Percentiles rank a stretch among this genome's conserved stretches.
phyloP scores from a whole-genome alignment of 495 filamentous ascomycete genomes.

The Emericellopsis terricola region DNA sequence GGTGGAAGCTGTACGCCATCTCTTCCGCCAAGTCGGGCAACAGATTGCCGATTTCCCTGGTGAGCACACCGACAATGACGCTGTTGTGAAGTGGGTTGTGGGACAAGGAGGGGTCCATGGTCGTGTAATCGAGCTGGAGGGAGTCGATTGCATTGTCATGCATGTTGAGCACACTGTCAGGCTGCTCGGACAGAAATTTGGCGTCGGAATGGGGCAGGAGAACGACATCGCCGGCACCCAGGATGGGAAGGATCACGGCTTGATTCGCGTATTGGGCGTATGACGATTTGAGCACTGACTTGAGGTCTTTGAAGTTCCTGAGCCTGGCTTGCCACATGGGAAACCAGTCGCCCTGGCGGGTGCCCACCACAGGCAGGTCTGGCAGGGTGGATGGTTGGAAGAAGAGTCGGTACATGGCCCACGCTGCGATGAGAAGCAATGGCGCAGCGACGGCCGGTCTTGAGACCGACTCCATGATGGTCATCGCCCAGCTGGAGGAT shows the following conservation, averaged over 20 bases:
- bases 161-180: constrained; percentile 19
- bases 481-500: too few species aligned
- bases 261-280: constrained; percentile 10
- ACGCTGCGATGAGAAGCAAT: too few species aligned
- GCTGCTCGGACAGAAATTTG: constrained; percentile 25
- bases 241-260: constrained; percentile 12
- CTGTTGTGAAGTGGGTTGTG: constrained; percentile 15
- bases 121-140: constrained; percentile 20
- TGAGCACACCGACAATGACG: constrained; percentile 18
- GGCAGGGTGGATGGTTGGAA: constrained; percentile 8
- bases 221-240: constrained; percentile 10
- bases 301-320: constrained; percentile 16
- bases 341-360: constrained; percentile 17
- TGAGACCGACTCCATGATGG: too few species aligned
- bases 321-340: constrained; percentile 13
- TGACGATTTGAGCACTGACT: constrained; percentile 9
- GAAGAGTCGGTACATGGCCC: constrained; percentile 30
- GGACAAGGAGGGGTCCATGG: constrained; percentile 14
- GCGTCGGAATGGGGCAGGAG: constrained; percentile 20
- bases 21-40: constrained; percentile 25
- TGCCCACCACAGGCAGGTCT: constrained; percentile 16
- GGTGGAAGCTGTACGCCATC: constrained; percentile 11
- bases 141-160: constrained; percentile 11
- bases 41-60: constrained; percentile 19
- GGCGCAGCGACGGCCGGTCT: too few species aligned